Evolutionary conservation across 164 flowering plant genomes (phyloP).

Genomic region (Chloranthus sessilifolius): DNA sequence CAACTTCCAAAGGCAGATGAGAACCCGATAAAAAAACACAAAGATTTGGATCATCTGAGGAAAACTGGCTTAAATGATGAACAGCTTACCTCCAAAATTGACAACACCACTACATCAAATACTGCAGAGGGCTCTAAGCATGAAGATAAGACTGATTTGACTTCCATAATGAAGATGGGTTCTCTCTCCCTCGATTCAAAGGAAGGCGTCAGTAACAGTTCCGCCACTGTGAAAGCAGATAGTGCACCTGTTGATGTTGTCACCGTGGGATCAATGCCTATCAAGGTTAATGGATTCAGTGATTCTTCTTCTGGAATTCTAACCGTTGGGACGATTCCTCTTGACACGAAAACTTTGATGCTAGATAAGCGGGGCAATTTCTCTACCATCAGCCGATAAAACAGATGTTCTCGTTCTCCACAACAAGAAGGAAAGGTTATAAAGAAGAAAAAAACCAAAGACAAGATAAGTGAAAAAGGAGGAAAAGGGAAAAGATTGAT

Average conservation of each 20-base stretch:
- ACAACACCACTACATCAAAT: background rate
- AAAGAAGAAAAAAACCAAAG: too few species aligned
- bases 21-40: slow-evolving; percentile 11
- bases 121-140: slow-evolving; percentile 9
- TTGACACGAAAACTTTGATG: slow-evolving; percentile 45
- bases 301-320: slow-evolving; percentile 31
- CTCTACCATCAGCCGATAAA: background rate
- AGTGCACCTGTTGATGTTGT: slow-evolving; percentile 29
- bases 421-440: too few species aligned
- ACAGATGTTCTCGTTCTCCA: background rate
- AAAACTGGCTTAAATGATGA: slow-evolving; percentile 10
- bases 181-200: slow-evolving; percentile 40
- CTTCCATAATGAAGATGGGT: slow-evolving; percentile 35
- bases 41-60: slow-evolving; percentile 12
- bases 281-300: slow-evolving; percentile 45
- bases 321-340: slow-evolving; percentile 64
- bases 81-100: slow-evolving; percentile 12
- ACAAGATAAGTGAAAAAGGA: too few species aligned
- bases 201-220: slow-evolving; percentile 16
- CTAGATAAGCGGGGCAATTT: slow-evolving; percentile 14
- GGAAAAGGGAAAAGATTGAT: too few species aligned
- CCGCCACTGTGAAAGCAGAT: slow-evolving; percentile 3
- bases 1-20: slow-evolving; percentile 18
- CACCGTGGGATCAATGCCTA: slow-evolving; percentile 65
- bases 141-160: slow-evolving; percentile 22